Percentiles rank a stretch among this genome's conserved stretches.
phyloP scores from a whole-genome alignment of 352 stramenopile genomes.

The Phytophthora hibernalis region DNA sequence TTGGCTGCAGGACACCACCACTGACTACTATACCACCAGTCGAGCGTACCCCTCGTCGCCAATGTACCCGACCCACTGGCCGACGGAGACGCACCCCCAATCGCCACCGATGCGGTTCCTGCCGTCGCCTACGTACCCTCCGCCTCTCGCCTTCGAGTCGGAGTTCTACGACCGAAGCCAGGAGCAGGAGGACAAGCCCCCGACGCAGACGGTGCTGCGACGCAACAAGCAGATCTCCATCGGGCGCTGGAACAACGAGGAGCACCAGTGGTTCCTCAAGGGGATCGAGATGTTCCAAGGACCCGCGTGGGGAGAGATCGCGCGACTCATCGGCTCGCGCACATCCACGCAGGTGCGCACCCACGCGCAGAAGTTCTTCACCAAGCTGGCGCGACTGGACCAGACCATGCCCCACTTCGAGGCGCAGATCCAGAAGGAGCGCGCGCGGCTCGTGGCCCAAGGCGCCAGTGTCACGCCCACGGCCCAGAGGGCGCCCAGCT shows the following conservation, averaged over 20 bases:
- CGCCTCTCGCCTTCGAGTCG: slow-evolving; percentile 8
- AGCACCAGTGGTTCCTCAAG: slow-evolving; percentile 82
- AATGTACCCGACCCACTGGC: slow-evolving; percentile 35
- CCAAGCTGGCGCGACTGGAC: slow-evolving; percentile 79
- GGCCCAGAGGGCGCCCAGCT: slow-evolving; percentile 39
- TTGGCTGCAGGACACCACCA: slow-evolving; percentile 20
- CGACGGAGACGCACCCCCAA: slow-evolving; percentile 14
- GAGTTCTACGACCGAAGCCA: slow-evolving; percentile 24
- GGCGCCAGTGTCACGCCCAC: slow-evolving; percentile 59
- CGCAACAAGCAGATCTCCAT: slow-evolving; percentile 69
- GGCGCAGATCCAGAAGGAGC: slow-evolving; percentile 76
- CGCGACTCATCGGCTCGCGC: slow-evolving; percentile 79
- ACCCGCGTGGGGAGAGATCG: slow-evolving; percentile 86
- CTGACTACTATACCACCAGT: too few relatives aligned
- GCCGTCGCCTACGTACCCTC: slow-evolving; percentile 16
- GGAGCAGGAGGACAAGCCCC: slow-evolving; percentile 12
- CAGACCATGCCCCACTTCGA: slow-evolving; percentile 82
- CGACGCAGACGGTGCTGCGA: slow-evolving; percentile 22
- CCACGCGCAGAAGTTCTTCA: slow-evolving; percentile 92
- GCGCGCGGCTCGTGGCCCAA: slow-evolving; percentile 60
- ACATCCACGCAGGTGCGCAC: slow-evolving; percentile 88
- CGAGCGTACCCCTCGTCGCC: slow-evolving; percentile 15
- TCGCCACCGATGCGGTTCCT: slow-evolving; percentile 20
- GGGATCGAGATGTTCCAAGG: slow-evolving; percentile 85
- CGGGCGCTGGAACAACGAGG: slow-evolving; percentile 77